Conservation (phyloP, 148 eudicot genomes). For the Polygonum maritimum region DNA sequence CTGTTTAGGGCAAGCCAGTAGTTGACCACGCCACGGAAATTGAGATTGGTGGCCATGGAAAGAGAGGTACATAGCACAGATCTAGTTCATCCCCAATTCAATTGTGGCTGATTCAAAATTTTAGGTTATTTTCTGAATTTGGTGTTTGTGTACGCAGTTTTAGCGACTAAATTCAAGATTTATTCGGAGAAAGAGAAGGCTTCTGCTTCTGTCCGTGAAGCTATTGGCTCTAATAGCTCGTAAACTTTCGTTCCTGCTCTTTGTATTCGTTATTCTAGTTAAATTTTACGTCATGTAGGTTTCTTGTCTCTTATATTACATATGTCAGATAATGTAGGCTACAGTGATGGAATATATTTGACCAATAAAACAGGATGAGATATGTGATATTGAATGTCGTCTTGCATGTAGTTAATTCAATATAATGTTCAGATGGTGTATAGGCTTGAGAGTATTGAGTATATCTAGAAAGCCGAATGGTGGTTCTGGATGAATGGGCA, state of each 20-base stretch:
- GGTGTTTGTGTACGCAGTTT: background rate
- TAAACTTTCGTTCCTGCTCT: background rate
- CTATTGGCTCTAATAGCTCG: background rate
- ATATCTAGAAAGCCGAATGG: background rate
- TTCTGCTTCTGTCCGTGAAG: background rate
- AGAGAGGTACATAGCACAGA: background rate
- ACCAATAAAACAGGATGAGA: background rate
- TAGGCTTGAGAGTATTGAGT: background rate
- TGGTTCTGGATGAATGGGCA: background rate
- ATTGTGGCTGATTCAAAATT: background rate
- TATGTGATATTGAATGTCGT: background rate
- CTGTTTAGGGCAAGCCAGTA: background rate
- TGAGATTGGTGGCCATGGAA: background rate
- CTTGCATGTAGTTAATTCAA: background rate
- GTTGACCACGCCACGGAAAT: background rate
- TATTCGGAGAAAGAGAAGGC: background rate
- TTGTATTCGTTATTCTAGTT: background rate
- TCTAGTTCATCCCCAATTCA: background rate
- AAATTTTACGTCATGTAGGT: background rate
- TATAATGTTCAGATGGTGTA: background rate
- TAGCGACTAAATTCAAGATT: background rate
- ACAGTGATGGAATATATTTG: background rate
- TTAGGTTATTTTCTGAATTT: background rate
- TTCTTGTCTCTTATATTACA: background rate
- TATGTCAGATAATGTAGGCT: background rate